Percentiles rank a stretch among this genome's conserved stretches.
These are phyloP conservation scores for Triglochin maritima DNA, from an alignment of 106 monocot genomes.

Conservation along the genomic window DNA sequence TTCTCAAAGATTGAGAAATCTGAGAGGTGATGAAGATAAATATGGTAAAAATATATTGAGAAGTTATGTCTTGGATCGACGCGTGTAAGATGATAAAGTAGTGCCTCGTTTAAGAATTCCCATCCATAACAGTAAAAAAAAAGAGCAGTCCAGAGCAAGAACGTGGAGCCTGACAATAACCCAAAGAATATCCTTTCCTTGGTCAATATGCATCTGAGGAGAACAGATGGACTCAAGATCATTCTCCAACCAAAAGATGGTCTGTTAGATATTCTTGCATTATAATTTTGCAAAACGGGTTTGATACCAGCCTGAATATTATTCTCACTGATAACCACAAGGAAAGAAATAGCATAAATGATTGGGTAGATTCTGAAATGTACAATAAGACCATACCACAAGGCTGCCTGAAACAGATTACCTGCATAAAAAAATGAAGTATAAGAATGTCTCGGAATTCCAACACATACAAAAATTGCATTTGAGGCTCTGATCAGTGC, in stretches of 20 bases:
- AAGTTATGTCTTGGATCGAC: constrained; percentile 96
- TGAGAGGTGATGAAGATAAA: constrained; percentile 80
- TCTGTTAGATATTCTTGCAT: background rate
- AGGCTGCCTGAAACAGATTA: constrained; percentile 65
- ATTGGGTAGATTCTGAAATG: constrained; percentile 96
- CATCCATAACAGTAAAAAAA: constrained; percentile 85
- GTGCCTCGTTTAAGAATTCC: constrained; percentile 89
- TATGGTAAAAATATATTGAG: constrained; percentile 93
- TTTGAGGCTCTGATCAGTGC: background rate
- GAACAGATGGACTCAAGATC: constrained; percentile 14
- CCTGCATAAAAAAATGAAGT: constrained; percentile 29
- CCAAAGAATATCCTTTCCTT: constrained; percentile 57
- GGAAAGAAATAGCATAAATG: constrained; percentile 68
- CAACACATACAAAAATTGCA: background rate
- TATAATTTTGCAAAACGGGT: constrained; percentile 14
- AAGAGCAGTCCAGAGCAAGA: constrained; percentile 46
- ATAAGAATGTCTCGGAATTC: background rate
- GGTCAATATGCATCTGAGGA: constrained; percentile 30
- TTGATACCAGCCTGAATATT: constrained; percentile 11
- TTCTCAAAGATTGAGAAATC: constrained; percentile 70
- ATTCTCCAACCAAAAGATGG: constrained; percentile 9
- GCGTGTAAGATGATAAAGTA: constrained; percentile 89
- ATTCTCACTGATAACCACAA: constrained; percentile 36
- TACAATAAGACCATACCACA: constrained; percentile 90
- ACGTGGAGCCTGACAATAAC: constrained; percentile 55